Conservation (phyloP, 163 green algal genomes). For the Scenedesmus sp. region DNA sequence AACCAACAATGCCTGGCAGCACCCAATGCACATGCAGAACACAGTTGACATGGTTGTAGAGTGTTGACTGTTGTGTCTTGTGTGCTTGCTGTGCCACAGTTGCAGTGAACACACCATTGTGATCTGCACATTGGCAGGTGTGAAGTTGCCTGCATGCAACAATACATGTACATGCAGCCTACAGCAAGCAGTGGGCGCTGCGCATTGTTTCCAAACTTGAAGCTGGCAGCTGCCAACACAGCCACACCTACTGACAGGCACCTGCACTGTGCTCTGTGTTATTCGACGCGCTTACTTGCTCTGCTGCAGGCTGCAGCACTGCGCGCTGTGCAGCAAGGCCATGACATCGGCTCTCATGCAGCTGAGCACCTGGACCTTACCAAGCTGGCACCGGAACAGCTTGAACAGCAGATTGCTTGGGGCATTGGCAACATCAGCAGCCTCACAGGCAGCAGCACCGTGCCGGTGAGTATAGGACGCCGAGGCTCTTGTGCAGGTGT, state of each 20-base stretch:
- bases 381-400: background rate
- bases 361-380: constrained; percentile 22
- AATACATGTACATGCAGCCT: no score
- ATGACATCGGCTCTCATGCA: constrained; percentile 43
- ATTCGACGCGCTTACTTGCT: background rate
- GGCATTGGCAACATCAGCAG: constrained; percentile 10
- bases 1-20: background rate
- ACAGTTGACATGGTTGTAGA: no score
- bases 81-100: no score
- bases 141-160: no score
- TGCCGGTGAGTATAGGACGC: background rate
- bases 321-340: background rate
- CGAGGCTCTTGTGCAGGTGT: no score
- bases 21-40: no score
- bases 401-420: constrained; percentile 17
- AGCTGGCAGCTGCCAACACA: background rate
- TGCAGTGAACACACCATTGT: no score
- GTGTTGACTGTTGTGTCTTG: no score
- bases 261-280: background rate
- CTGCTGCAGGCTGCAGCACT: background rate
- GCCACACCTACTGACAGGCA: background rate
- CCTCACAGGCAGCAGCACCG: background rate
- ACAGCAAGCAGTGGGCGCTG: no score
- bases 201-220: no score
- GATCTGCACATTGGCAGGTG: no score